Percentiles rank a stretch among this genome's conserved stretches.
Evolutionary conservation across 2,329 filamentous ascomycete species (phyloP).

Genomic region (Fusarium devonianum): DNA sequence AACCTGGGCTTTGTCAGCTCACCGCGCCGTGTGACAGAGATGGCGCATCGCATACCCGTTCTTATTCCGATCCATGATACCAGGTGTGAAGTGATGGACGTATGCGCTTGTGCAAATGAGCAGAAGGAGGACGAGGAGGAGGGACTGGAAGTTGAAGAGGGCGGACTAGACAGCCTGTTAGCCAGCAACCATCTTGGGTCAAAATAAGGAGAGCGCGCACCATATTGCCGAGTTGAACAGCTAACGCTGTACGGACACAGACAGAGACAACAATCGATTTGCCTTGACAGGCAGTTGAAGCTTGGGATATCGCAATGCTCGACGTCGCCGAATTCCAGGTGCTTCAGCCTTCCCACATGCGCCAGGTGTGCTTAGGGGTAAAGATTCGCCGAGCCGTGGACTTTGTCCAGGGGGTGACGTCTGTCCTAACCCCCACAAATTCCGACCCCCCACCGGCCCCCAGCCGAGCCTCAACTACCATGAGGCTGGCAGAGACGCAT

Average conservation of each 20-base stretch:
- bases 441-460: constrained; percentile 28
- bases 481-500: constrained; percentile 24
- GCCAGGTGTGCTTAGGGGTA: constrained; percentile 47
- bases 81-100: constrained; percentile 86
- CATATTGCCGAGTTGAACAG: constrained; percentile 35
- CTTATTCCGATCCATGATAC: constrained; percentile 92
- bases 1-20: constrained; percentile 57
- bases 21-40: not conserved
- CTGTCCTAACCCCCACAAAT: constrained; percentile 34
- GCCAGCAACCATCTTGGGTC: not conserved
- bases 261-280: not conserved
- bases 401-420: constrained; percentile 30
- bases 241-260: not conserved
- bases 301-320: constrained; percentile 10
- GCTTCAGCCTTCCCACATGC: constrained; percentile 29
- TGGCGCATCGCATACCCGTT: constrained; percentile 69
- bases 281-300: constrained; percentile 4
- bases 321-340: constrained; percentile 13
- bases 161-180: constrained; percentile 70
- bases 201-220: constrained; percentile 23
- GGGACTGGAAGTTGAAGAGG: constrained; percentile 98
- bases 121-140: constrained; percentile 91
- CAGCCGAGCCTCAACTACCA: constrained; percentile 26
- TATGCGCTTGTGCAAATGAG: constrained; percentile 97
- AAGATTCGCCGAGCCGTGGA: constrained; percentile 48